phyloP scores from a whole-genome alignment of 306 rosid species.

The Pyrus bretschneideri region DNA sequence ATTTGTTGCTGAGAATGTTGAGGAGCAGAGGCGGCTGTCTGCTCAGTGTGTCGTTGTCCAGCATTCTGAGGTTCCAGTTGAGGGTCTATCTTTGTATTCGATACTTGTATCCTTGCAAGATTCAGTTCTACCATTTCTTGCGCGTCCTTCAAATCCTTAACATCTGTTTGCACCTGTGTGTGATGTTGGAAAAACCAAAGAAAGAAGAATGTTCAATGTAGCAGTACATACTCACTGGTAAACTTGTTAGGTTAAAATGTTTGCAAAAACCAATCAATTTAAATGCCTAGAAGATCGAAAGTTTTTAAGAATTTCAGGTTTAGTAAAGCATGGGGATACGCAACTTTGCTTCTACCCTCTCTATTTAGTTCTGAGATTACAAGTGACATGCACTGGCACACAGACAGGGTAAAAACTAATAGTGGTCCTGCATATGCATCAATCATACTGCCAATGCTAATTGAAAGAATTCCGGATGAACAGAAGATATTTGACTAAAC shows the following conservation, averaged over 20 bases:
- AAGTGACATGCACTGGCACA: background rate
- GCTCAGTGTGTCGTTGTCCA: constrained; percentile 31
- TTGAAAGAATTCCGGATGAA: background rate
- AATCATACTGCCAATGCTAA: background rate
- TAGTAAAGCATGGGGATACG: background rate
- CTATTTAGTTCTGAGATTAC: background rate
- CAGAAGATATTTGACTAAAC: constrained; percentile 1
- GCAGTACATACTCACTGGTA: constrained; percentile 1
- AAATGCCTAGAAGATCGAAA: background rate
- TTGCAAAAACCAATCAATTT: background rate
- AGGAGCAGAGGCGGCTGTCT: constrained; percentile 49
- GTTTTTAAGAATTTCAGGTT: background rate
- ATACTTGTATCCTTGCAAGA: constrained; percentile 49
- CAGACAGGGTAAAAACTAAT: background rate
- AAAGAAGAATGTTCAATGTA: background rate
- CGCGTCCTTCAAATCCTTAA: constrained; percentile 57
- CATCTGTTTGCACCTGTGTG: constrained; percentile 77
- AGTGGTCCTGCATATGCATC: background rate
- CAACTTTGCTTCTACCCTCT: background rate
- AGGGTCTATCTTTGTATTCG: constrained; percentile 34
- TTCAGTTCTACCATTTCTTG: constrained; percentile 54
- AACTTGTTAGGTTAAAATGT: background rate
- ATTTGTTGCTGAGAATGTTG: constrained; percentile 52
- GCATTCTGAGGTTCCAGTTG: constrained; percentile 34
- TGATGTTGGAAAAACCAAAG: constrained; percentile 10